These are phyloP conservation scores for Ceratocystis colombiana DNA, from an alignment of 2,329 filamentous ascomycete genomes.

Conservation along the genomic window DNA sequence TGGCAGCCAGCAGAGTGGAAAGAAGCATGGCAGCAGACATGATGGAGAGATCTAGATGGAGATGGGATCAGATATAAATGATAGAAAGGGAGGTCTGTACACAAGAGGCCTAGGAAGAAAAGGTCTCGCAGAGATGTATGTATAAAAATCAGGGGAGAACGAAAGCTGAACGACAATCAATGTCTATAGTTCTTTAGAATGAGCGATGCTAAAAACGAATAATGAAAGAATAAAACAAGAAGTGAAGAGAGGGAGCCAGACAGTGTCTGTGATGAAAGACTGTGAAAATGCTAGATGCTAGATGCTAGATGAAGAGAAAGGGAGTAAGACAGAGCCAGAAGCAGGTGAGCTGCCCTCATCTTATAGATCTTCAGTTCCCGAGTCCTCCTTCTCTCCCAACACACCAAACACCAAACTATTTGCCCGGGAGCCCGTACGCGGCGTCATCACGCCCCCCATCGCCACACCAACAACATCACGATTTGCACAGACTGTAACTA, in stretches of 20 bases:
- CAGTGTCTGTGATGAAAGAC: constrained; percentile 9
- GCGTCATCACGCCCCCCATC: too few relatives aligned
- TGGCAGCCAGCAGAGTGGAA: constrained; percentile 20
- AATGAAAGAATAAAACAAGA: constrained; percentile 17
- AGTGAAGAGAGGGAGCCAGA: constrained; percentile 14
- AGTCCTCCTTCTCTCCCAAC: not conserved
- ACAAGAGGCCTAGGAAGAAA: not conserved
- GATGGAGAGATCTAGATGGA: not conserved
- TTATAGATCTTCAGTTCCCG: not conserved
- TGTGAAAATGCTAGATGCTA: constrained; percentile 1
- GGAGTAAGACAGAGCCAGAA: not conserved
- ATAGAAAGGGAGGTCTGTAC: not conserved
- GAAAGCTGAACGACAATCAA: constrained; percentile 5
- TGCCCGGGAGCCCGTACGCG: too few relatives aligned
- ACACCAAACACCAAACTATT: not conserved
- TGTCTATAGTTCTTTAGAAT: constrained; percentile 2
- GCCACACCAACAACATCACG: too few relatives aligned
- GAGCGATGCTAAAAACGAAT: not conserved
- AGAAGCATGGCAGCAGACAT: constrained; percentile 23
- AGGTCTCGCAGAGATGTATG: not conserved
- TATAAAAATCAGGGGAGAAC: not conserved
- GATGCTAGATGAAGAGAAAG: constrained; percentile 1
- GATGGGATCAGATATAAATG: not conserved
- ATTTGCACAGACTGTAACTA: too few relatives aligned
- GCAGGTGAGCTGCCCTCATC: not conserved